Percentiles rank a stretch among this genome's conserved stretches.
Conservation (phyloP, 2,329 filamentous ascomycete species). For the Pyrenochaeta sp. region DNA sequence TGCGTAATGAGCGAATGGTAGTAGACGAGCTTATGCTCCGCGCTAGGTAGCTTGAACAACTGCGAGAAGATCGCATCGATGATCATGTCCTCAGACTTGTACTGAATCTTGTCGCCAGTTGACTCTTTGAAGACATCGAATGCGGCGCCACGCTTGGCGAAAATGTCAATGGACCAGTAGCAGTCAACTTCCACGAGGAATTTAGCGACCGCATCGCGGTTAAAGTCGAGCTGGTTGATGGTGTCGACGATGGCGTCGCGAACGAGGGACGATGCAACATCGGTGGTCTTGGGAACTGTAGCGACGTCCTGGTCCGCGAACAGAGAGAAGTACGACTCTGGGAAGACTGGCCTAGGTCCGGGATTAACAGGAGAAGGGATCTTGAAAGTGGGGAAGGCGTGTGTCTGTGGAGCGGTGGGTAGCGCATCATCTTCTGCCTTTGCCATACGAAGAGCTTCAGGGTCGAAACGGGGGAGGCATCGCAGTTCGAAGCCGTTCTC, state of each 20-base stretch:
- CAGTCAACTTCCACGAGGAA: constrained; percentile 94
- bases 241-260: constrained; percentile 89
- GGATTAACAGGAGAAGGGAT: constrained; percentile 79
- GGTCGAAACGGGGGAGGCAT: constrained; percentile 65
- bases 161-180: constrained; percentile 88
- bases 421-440: constrained; percentile 58
- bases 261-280: constrained; percentile 82
- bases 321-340: constrained; percentile 92
- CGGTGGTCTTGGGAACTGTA: constrained; percentile 80
- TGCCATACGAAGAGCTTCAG: constrained; percentile 59
- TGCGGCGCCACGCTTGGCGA: constrained; percentile 89
- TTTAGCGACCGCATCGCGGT: constrained; percentile 84
- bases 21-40: constrained; percentile 94
- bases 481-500: constrained; percentile 76
- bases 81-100: constrained; percentile 97
- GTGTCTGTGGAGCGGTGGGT: constrained; percentile 63
- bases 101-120: constrained; percentile 74
- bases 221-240: constrained; percentile 93
- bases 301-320: constrained; percentile 87
- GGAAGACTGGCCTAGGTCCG: constrained; percentile 80
- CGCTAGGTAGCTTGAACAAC: constrained; percentile 82
- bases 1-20: constrained; percentile 96
- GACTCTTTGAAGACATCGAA: constrained; percentile 84
- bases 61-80: constrained; percentile 99
- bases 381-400: constrained; percentile 76